Evolutionary conservation across 2,329 filamentous ascomycete species (phyloP).

Genomic region (Venturiaceae sp.): DNA sequence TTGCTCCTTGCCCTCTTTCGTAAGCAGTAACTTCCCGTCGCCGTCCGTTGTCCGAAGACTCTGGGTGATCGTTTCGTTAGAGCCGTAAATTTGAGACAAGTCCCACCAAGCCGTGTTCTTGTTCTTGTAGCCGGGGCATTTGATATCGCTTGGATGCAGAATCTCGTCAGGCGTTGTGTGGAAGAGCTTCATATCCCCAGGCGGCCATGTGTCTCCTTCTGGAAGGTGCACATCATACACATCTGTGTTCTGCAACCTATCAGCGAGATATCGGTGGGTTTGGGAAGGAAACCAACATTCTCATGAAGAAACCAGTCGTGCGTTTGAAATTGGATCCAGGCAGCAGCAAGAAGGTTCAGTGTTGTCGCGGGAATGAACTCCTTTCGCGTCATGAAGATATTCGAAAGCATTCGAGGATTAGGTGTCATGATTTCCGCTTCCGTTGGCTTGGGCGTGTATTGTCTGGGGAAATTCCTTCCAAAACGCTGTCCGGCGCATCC

Average conservation of each 20-base stretch:
- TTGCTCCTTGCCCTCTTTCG: slow-evolving; percentile 20
- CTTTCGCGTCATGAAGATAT: slow-evolving; percentile 31
- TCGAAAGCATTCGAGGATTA: slow-evolving; percentile 33
- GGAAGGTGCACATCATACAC: slow-evolving; percentile 25
- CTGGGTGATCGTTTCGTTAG: slow-evolving; percentile 25
- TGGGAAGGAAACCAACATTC: slow-evolving; percentile 9
- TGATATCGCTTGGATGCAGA: slow-evolving; percentile 25
- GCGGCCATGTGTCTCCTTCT: slow-evolving; percentile 24
- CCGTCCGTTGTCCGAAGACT: slow-evolving; percentile 23
- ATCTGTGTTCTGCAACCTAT: slow-evolving; percentile 16
- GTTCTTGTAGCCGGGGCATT: slow-evolving; percentile 33
- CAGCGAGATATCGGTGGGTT: background rate
- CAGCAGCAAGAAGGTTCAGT: slow-evolving; percentile 36
- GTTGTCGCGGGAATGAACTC: slow-evolving; percentile 35
- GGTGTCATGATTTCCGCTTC: slow-evolving; percentile 33
- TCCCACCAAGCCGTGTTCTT: slow-evolving; percentile 38
- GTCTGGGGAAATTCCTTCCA: slow-evolving; percentile 33
- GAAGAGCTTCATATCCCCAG: slow-evolving; percentile 25
- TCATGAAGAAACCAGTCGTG: slow-evolving; percentile 31
- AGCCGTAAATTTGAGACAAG: slow-evolving; percentile 37
- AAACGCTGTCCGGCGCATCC: slow-evolving; percentile 36
- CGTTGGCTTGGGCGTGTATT: slow-evolving; percentile 26
- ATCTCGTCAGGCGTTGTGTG: slow-evolving; percentile 24
- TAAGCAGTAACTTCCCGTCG: slow-evolving; percentile 31
- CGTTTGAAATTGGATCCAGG: slow-evolving; percentile 41